A percentile compares a stretch with the other conserved stretches of the same genome.
Evolutionary conservation across 805 yeast species (phyloP).

Genomic region (Yamadazyma nakazawae): DNA sequence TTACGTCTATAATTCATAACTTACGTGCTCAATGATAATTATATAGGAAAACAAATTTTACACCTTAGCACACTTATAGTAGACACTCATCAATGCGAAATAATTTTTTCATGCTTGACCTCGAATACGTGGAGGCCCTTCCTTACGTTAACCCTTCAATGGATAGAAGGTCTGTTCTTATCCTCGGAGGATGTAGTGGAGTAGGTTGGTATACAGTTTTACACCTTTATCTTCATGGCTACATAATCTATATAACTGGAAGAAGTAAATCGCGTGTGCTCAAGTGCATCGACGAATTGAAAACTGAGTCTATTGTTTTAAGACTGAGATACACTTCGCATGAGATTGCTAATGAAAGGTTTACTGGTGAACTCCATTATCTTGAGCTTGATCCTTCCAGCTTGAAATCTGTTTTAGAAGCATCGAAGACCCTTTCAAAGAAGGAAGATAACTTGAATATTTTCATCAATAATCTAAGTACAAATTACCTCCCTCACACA

Average conservation of each 20-base stretch:
- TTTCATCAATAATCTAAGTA: slow-evolving; percentile 75
- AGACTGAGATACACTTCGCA: slow-evolving; percentile 22
- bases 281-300: slow-evolving; percentile 54
- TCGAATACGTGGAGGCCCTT: slow-evolving; percentile 29
- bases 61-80: background rate
- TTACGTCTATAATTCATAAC: background rate
- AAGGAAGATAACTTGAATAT: slow-evolving; percentile 54
- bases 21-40: background rate
- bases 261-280: slow-evolving; percentile 54
- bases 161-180: slow-evolving; percentile 61
- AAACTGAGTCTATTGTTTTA: slow-evolving; percentile 46
- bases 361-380: slow-evolving; percentile 34
- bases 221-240: slow-evolving; percentile 78
- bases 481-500: slow-evolving; percentile 70
- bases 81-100: background rate
- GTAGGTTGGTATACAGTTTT: slow-evolving; percentile 75
- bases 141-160: slow-evolving; percentile 59
- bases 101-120: slow-evolving; percentile 9
- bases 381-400: slow-evolving; percentile 37
- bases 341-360: slow-evolving; percentile 19
- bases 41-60: background rate
- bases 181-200: slow-evolving; percentile 82
- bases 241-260: slow-evolving; percentile 70
- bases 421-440: slow-evolving; percentile 44
- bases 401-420: slow-evolving; percentile 34